Base-by-base conservation (phyloP, 192 early-diverging fungal genomes). In the Gigaspora rosea region DNA sequence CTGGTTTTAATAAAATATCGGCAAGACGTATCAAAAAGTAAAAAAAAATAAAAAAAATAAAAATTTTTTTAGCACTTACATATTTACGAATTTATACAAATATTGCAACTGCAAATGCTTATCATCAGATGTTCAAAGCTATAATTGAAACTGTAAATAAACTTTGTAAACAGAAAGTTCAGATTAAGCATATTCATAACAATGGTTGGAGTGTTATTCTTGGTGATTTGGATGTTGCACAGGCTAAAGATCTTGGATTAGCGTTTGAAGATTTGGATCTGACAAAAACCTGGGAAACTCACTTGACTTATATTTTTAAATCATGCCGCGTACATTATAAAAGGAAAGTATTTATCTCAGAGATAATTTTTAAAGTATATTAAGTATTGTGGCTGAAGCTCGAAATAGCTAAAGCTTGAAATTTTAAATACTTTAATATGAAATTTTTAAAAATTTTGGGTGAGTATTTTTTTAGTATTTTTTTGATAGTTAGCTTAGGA, bases 241-340 rank as follows among this genome's bases (percentile, higher is more conserved):
- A 67, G 41, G 65, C 46, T 36, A 67, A 47, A 47, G 46, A n/a
- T 4, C 35, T 65, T 10, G 41, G 41, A 10, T 41, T 41, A 35
- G 41, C 63, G 11, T 36, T 65, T 18, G 6, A 8, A 47, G n/a
- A 36, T 11, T 18, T 22, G n/a, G 65, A 67, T 67, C 13, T 46
- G n/a, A n/a, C 16, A 47, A 48, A 47, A 18, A 67, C 41, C 41
- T 27, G n/a, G 46, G 65, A 48, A 20, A 22, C 35, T 18, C 46
- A 48, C 41, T 67, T 67, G n/a, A 67, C 46, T 20, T 48, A 67
- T 67, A 67, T 67, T 67, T 67, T 67, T 46, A 65, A 67, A 18
- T 67, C 46, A 47, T 67, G 15, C 16, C 20, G n/a, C 16, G 20
- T 67, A 16, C 46, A 67, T 20, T 67, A 36, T 67, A 67, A 67